Base-by-base conservation (phyloP, 768 basidiomycete genomes). In the Udeniomyces megalosporus region DNA sequence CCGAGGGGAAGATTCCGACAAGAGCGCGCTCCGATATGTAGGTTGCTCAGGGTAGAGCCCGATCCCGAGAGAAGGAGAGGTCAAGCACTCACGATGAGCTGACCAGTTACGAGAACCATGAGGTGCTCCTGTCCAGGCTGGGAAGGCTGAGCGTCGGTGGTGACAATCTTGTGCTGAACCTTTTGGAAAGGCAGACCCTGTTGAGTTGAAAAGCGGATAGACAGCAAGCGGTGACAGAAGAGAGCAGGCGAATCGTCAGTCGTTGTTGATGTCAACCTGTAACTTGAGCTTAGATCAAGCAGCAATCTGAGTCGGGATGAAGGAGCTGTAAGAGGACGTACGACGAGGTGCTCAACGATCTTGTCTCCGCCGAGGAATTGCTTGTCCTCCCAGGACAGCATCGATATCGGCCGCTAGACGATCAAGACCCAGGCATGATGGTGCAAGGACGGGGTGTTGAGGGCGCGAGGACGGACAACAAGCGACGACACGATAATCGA, bases 81-180 rank as follows among this genome's bases (percentile, higher is more conserved):
- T 42, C 35, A 32, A 52, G 24, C 3, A 75, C 82, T 66, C 67
- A 88, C 92, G 50, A 84, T 38, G 42, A 96, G 77, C 49, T 82
- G 73, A 3, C 93, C 93, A n/a, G 91, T 95, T 22, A 97, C 89
- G 71, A 82, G 82, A 62, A 96, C 88, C 53, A 88, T 71, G 58
- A 86, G 73, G 63, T 65, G 58, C 52, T 65, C 63, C 34, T 54
- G 44, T 26, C 63, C 63, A 82, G 73, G 67, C 81, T 82, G 1
- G 82, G 91, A 86, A 1, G 92, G 93, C 73, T 97, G 95, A 14
- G 84, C 86, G 72, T 95, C 91, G 46, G 82, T 75, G 7, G 90
- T 96, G 24, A 81, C 77, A 69, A 96, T 79, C 55, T 81, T 80
- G 78, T 96, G 93, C 69, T 75, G 74, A 53, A 96, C 88, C 67